Base-by-base conservation (phyloP, 139 green algal genomes). In the Micromonas commoda region DNA sequence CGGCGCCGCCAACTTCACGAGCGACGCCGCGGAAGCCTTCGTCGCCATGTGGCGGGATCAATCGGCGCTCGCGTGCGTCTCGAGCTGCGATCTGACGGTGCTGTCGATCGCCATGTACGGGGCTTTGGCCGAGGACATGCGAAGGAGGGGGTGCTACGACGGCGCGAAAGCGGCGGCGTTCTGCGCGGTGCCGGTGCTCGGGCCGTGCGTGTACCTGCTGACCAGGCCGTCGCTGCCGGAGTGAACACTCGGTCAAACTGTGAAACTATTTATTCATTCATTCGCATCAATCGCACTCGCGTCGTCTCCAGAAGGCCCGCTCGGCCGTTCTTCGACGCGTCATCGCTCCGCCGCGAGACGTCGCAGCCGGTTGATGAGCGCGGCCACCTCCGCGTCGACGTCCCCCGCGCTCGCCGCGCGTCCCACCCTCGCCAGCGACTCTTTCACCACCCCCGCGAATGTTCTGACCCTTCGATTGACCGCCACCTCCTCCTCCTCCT, bases 81-180 rank as follows among this genome's bases (percentile, higher is more conserved):
- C 60, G 2, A 72, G 35, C 1, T 65, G 63, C 31, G 73, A 79
- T 60, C 65, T 79, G 32, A 32, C 51, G 9, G 64, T 79, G 33
- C 20, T 79, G 1, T 79, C 60, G 37, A 29, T 61, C 4, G 51
- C 28, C 20, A 70, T 79, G 53, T 26, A 45, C 13, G 45, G 31
- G 2, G 60, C 73, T 0, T 61, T 79, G n/a, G 0, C n/a, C 23
- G 73, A 79, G 60, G 73, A 79, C 32, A 65, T 70, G 33, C n/a
- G 60, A 29, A 31, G 73, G 3, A 33, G 73, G 1, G 45, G 39
- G 34, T 32, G 39, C 6, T 37, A 52, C 57, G 61, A 70, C 0
- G 26, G 54, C 1, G 19, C 19, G 19, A 39, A 39, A 3, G 71
- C 71, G 45, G 9, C 68, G 16, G 33, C 31, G 37, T 79, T 73